These are phyloP conservation scores for Fonsecaea nubica DNA, from an alignment of 2,329 filamentous ascomycete species.

Conservation along the genomic window DNA sequence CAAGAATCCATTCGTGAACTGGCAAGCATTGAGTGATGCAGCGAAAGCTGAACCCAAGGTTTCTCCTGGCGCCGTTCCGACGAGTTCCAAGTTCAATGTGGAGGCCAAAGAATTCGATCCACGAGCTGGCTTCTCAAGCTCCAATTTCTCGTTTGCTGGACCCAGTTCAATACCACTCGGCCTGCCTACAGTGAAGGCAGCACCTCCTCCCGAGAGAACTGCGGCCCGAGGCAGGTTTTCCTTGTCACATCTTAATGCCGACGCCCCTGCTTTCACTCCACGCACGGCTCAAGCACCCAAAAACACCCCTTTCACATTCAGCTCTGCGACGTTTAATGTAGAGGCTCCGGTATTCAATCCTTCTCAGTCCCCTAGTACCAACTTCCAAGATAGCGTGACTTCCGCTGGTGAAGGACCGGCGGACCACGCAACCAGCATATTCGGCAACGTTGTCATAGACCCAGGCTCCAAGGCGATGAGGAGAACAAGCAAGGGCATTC, in stretches of 20 bases:
- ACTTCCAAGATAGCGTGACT: slow-evolving; percentile 41
- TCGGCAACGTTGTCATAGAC: slow-evolving; percentile 69
- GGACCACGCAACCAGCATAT: slow-evolving; percentile 58
- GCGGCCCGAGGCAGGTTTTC: slow-evolving; percentile 23
- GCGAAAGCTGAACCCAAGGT: slow-evolving; percentile 37
- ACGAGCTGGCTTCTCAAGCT: slow-evolving; percentile 57
- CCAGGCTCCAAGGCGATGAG: slow-evolving; percentile 67
- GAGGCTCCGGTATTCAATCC: slow-evolving; percentile 80
- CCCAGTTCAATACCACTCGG: slow-evolving; percentile 46
- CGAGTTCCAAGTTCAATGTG: slow-evolving; percentile 81
- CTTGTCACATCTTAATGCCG: slow-evolving; percentile 65
- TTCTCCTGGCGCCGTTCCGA: slow-evolving; percentile 53
- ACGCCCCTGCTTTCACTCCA: slow-evolving; percentile 75
- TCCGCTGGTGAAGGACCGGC: slow-evolving; percentile 38
- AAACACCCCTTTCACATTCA: slow-evolving; percentile 32
- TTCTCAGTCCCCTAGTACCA: slow-evolving; percentile 40
- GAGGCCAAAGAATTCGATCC: slow-evolving; percentile 81
- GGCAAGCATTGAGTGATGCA: slow-evolving; percentile 36
- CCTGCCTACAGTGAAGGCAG: slow-evolving; percentile 7
- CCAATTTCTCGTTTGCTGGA: slow-evolving; percentile 52
- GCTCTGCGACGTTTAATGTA: slow-evolving; percentile 71
- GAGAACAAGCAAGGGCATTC: slow-evolving; percentile 79
- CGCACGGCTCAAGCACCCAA: slow-evolving; percentile 26
- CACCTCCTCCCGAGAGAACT: slow-evolving; percentile 15
- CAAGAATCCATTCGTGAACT: slow-evolving; percentile 37